phyloP scores from a whole-genome alignment of 805 yeast species.

The Candida pini region DNA sequence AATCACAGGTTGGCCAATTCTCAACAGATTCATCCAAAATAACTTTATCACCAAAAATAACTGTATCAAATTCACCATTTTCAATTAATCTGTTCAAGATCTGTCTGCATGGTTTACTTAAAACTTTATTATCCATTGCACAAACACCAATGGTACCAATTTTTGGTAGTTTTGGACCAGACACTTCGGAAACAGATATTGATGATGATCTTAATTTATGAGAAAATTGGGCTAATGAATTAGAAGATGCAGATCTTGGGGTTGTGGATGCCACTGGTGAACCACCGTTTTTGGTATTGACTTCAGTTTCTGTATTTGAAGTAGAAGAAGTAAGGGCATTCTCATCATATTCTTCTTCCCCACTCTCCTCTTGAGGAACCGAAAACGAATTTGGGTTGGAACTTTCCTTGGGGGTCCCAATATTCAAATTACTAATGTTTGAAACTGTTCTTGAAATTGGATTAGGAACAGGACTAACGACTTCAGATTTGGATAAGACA shows the following conservation, averaged over 20 bases:
- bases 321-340: slow-evolving; percentile 1
- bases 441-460: slow-evolving; percentile 29
- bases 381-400: not conserved
- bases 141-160: slow-evolving; percentile 97
- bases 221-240: slow-evolving; percentile 8
- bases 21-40: slow-evolving; percentile 89
- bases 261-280: slow-evolving; percentile 6
- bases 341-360: not conserved
- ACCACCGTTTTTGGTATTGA: slow-evolving; percentile 4
- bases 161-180: slow-evolving; percentile 52
- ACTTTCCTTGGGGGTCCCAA: slow-evolving; percentile 13
- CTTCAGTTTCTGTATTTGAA: slow-evolving; percentile 2
- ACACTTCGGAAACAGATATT: slow-evolving; percentile 33
- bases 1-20: slow-evolving; percentile 99
- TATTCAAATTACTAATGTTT: slow-evolving; percentile 26
- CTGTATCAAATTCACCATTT: slow-evolving; percentile 93
- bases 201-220: slow-evolving; percentile 26
- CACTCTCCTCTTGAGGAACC: not conserved
- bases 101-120: slow-evolving; percentile 92
- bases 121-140: slow-evolving; percentile 96
- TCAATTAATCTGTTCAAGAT: slow-evolving; percentile 83
- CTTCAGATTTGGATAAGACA: slow-evolving; percentile 47
- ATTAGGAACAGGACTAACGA: slow-evolving; percentile 27
- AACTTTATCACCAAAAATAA: slow-evolving; percentile 95
- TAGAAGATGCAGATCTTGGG: slow-evolving; percentile 10